Evolutionary conservation across 768 basidiomycete species (phyloP), one percentile per base, ranked within the genome.

Genomic region (Mycena leptocephala): DNA sequence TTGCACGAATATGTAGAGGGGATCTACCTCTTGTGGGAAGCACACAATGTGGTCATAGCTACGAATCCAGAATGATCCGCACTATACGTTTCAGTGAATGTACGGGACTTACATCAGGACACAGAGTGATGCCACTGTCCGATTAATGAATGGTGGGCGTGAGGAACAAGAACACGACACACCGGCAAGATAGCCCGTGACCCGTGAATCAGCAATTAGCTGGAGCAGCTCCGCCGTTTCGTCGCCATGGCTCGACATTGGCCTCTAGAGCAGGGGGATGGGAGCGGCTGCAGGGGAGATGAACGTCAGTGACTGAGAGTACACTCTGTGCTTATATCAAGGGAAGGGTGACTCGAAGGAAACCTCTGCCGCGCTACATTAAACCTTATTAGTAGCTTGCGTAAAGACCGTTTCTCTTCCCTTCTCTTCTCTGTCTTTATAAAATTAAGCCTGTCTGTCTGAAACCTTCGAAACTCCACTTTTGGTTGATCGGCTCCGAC

Each of bases 141-240:
- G 8, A 59, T 3, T 5, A 48, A 33, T 55, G 10, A 53, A 37
- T 53, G 3, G 7, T 16, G 13, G 5, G n/a, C 16, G 18, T 1
- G 11, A n/a, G 8, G 18, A 55, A 11, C 1, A 20, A 30, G 55
- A 26, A 41, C 39, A 20, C 8, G 10, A 18, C 41, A 22, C 11
- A 72, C 71, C 55, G 16, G 71, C 72, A 18, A 66, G 16, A 28
- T 65, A 72, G 14, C 71, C 71, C 37, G 71, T 72, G 0, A 72
- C 22, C 30, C 71, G 7, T 26, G 71, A 72, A 30, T 72, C 63
- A 16, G 51, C 71, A 6, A 72, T 18, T 1, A 72, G 55, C 53
- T 72, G 63, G 10, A 72, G 63, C 3, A 72, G 37, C 53, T 43
- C 71, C 0, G 22, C 28, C 7, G 35, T 30, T 2, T 69, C 55